These are phyloP conservation scores for Aspergillus texensis DNA, from an alignment of 2,329 filamentous ascomycete species.

Conservation along the genomic window DNA sequence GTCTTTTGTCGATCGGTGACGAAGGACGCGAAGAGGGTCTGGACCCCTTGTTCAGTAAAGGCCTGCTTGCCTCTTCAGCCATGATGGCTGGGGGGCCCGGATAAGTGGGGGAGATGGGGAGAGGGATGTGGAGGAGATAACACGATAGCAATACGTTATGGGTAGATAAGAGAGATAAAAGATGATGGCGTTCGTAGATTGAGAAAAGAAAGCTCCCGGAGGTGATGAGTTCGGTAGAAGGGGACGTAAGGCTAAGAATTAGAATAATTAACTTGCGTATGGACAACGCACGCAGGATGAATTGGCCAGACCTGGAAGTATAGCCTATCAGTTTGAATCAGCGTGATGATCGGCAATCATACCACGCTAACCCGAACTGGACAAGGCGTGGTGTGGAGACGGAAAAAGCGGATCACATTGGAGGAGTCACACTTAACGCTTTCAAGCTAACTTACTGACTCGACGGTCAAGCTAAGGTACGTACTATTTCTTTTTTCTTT, in stretches of 20 bases:
- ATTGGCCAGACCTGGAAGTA: slow-evolving; percentile 1
- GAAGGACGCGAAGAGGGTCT: slow-evolving; percentile 25
- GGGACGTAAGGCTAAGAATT: background rate
- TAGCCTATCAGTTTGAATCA: slow-evolving; percentile 1
- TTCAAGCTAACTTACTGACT: background rate
- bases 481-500: background rate
- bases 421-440: background rate
- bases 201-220: background rate
- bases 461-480: background rate
- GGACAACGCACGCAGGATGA: background rate
- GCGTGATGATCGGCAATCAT: slow-evolving; percentile 2
- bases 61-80: slow-evolving; percentile 37
- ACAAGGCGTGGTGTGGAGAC: slow-evolving; percentile 10
- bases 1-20: slow-evolving; percentile 17
- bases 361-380: background rate
- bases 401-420: background rate
- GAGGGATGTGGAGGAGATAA: slow-evolving; percentile 12
- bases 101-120: slow-evolving; percentile 12
- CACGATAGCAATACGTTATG: background rate
- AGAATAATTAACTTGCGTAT: background rate
- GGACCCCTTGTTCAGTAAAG: slow-evolving; percentile 31
- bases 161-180: background rate
- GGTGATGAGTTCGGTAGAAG: background rate
- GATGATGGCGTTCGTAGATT: background rate
- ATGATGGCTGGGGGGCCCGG: slow-evolving; percentile 25